Conservation (phyloP, 2,329 filamentous ascomycete genomes). For the Epichloe sp. region DNA sequence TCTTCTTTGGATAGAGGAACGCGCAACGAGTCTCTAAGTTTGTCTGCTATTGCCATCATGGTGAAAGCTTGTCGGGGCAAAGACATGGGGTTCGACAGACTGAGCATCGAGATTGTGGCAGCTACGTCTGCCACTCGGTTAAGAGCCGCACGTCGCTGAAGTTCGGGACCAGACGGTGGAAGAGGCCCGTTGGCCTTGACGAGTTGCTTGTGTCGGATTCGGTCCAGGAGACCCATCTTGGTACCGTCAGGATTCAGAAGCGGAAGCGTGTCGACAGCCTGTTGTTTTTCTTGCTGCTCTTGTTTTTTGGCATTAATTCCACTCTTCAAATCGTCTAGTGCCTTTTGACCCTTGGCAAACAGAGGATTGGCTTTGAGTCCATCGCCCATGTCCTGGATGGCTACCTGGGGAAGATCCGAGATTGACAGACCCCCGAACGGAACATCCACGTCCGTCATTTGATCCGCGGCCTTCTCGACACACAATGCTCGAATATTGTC, state of each 20-base stretch:
- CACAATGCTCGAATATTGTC: slow-evolving; percentile 35
- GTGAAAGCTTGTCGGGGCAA: slow-evolving; percentile 51
- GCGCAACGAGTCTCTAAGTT: slow-evolving; percentile 54
- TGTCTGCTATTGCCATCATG: slow-evolving; percentile 48
- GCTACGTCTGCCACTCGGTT: slow-evolving; percentile 57
- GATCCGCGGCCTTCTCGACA: slow-evolving; percentile 19
- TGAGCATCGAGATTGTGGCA: slow-evolving; percentile 53
- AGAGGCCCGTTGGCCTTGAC: slow-evolving; percentile 41
- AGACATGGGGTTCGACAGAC: slow-evolving; percentile 33
- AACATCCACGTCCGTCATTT: slow-evolving; percentile 20
- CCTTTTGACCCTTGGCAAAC: slow-evolving; percentile 52
- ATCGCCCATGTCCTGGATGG: slow-evolving; percentile 18
- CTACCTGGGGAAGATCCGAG: slow-evolving; percentile 24
- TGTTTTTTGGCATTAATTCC: slow-evolving; percentile 42
- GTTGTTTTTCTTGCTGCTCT: slow-evolving; percentile 26
- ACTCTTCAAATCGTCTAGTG: slow-evolving; percentile 55
- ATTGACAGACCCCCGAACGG: slow-evolving; percentile 46
- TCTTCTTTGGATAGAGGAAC: slow-evolving; percentile 41
- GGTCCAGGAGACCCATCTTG: slow-evolving; percentile 60
- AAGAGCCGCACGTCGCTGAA: slow-evolving; percentile 50
- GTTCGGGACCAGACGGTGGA: slow-evolving; percentile 42
- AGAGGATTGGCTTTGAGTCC: slow-evolving; percentile 37
- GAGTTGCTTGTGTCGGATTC: slow-evolving; percentile 58
- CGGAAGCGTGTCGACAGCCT: slow-evolving; percentile 13
- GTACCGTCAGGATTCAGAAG: slow-evolving; percentile 29